These are phyloP conservation scores for Botryotinia narcissicola DNA, from an alignment of 2,329 filamentous ascomycete species.

Conservation along the genomic window DNA sequence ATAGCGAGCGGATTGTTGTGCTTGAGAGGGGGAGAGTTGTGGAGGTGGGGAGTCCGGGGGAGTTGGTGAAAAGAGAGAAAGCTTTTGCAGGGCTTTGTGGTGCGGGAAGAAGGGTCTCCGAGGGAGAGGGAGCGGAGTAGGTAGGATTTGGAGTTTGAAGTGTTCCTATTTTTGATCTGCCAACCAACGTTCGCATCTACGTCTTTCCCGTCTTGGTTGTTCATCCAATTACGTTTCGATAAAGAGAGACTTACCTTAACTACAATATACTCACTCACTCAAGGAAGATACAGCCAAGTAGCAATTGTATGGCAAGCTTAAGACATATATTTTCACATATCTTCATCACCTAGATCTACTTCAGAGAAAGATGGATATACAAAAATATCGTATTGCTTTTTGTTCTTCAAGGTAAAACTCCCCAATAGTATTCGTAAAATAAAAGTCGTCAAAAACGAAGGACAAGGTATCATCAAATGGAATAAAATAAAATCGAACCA, in stretches of 20 bases:
- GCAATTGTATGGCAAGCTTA: not conserved
- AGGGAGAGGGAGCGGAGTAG: not conserved
- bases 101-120: too few relatives aligned
- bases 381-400: not conserved
- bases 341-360: not conserved
- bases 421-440: too few relatives aligned
- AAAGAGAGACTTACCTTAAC: not conserved
- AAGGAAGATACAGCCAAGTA: not conserved
- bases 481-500: not conserved
- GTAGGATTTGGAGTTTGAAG: not conserved
- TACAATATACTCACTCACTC: not conserved
- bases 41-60: conserved; percentile 16
- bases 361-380: not conserved
- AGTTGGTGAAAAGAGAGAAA: not conserved
- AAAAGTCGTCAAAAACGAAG: not conserved
- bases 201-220: not conserved
- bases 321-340: too few relatives aligned
- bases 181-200: rapidly evolving
- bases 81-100: not conserved
- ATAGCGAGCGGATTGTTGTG: conserved; percentile 51
- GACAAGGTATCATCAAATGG: conserved; percentile 3
- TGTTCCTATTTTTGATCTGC: not conserved
- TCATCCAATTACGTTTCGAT: not conserved
- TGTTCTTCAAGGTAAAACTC: not conserved
- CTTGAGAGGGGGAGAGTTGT: conserved; percentile 43